These are phyloP conservation scores for Colletotrichum sp. DNA, from an alignment of 2,329 filamentous ascomycete genomes.

Conservation along the genomic window DNA sequence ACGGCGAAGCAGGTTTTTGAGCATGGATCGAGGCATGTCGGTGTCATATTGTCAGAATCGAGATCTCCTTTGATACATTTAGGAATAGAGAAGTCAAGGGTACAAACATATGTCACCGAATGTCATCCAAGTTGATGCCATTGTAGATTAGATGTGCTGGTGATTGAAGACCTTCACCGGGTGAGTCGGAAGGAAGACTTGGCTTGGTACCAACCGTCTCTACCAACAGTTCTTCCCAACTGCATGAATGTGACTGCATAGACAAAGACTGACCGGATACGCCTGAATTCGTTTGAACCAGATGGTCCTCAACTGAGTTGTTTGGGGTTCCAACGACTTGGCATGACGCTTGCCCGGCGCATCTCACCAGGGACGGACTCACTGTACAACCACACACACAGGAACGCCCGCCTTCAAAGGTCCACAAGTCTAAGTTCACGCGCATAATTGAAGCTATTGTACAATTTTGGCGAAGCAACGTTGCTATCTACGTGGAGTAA, in stretches of 20 bases:
- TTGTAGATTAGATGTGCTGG: background rate
- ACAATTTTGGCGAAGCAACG: fast-evolving
- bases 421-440: background rate
- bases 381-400: background rate
- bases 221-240: background rate
- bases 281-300: fast-evolving
- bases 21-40: background rate
- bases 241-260: background rate
- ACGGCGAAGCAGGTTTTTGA: background rate
- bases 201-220: background rate
- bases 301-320: background rate
- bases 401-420: fast-evolving
- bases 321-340: background rate
- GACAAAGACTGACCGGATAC: background rate
- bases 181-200: background rate
- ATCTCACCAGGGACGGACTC: background rate
- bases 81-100: background rate
- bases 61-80: background rate
- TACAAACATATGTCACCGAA: background rate
- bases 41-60: background rate
- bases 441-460: background rate
- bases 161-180: background rate
- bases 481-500: background rate
- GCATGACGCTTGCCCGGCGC: background rate
- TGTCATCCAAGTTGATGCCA: background rate